Evolutionary conservation across 2,329 filamentous ascomycete species (phyloP).

Genomic region (Neofusicoccum sp.): DNA sequence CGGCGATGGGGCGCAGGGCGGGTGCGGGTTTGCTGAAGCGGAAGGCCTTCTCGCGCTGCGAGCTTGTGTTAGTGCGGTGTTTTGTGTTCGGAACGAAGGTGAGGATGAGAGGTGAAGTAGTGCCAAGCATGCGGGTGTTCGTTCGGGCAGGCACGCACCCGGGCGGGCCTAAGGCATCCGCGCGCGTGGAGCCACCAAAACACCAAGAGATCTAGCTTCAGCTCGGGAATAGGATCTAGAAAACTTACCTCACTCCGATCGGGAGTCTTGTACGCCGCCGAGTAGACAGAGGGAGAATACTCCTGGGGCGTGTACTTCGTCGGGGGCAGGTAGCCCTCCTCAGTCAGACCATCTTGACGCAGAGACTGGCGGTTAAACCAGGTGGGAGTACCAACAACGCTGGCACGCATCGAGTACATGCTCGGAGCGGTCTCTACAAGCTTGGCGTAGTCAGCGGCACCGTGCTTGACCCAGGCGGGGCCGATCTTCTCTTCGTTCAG

Average conservation of each 20-base stretch:
- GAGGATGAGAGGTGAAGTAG: not conserved
- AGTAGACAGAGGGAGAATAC: conserved; percentile 31
- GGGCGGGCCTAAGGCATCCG: too few species aligned
- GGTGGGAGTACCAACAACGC: not conserved
- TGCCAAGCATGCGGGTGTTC: not conserved
- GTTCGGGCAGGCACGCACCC: not conserved
- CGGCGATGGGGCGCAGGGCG: not conserved
- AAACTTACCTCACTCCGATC: not conserved
- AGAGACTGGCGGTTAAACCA: not conserved
- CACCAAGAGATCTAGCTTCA: not conserved
- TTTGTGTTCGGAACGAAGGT: not conserved
- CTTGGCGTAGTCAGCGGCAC: conserved; percentile 29
- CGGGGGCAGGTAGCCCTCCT: conserved; percentile 21
- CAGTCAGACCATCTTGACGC: not conserved
- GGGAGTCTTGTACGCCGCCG: conserved; percentile 15
- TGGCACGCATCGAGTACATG: conserved; percentile 17
- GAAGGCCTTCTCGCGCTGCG: not conserved
- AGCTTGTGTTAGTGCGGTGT: not conserved
- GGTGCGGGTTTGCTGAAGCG: not conserved
- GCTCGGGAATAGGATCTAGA: too few species aligned
- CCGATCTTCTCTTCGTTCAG: not conserved
- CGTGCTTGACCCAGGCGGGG: conserved; percentile 9
- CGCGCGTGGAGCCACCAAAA: not conserved
- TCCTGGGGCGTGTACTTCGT: conserved; percentile 22
- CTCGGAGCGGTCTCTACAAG: conserved; percentile 26